These are phyloP conservation scores for Trichoderma sp. DNA, from an alignment of 2,329 filamentous ascomycete species.

Conservation along the genomic window DNA sequence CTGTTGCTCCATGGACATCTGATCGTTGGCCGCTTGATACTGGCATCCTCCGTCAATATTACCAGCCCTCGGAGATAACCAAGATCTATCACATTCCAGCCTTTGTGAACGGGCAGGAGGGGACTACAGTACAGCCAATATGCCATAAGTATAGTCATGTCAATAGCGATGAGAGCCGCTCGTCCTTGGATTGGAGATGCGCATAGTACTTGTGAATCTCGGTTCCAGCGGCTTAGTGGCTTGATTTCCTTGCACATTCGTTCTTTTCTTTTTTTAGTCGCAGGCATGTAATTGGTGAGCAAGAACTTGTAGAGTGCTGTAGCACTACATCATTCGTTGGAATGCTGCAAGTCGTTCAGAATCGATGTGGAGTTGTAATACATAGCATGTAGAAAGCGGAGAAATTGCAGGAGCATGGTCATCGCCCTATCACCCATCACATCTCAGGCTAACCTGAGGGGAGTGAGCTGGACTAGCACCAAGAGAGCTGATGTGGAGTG, in stretches of 20 bases:
- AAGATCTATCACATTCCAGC: not conserved
- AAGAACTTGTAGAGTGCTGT: not conserved
- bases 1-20: not conserved
- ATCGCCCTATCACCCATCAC: conserved; percentile 16
- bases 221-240: not conserved
- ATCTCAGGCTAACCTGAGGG: conserved; percentile 12
- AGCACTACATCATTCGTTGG: not conserved
- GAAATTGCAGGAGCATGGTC: conserved; percentile 17
- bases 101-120: not conserved
- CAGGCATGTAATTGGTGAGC: not conserved
- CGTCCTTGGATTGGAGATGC: not conserved
- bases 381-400: conserved; percentile 8
- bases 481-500: conserved; percentile 8
- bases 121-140: not conserved
- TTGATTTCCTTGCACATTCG: not conserved
- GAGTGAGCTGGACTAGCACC: not conserved
- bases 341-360: not conserved
- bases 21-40: not conserved
- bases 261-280: not conserved
- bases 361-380: not conserved
- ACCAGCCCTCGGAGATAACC: not conserved
- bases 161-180: not conserved
- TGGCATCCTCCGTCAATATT: not conserved
- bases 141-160: not conserved
- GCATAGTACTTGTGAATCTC: not conserved